Evolutionary conservation across 257 asterid genomes (phyloP), one percentile per base, ranked within the genome.

Genomic region (Rauvolfia tetraphylla): DNA sequence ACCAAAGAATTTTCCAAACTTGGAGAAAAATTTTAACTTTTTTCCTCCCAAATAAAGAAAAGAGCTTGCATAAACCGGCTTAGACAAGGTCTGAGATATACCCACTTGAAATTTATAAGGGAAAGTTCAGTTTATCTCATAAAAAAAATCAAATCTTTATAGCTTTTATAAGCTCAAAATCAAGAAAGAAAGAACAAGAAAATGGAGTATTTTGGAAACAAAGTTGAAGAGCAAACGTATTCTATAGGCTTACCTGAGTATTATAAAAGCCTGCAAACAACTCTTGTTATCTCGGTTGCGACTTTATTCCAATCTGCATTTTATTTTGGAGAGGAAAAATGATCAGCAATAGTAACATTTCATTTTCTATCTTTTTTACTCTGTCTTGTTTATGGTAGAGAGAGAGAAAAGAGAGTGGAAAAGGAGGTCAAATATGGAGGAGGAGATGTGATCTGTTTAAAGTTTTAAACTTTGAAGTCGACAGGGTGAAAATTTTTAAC

Each of bases 131-230:
- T 13, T 15, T 46, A 34, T 23, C 23, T 46, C 68, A 68, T 27
- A 69, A 77, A 78, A 69, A 77, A 78, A 48, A 78, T 71, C 72
- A 10, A 36, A 71, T 46, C 77, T 68, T 68, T 54, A 67, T 29
- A 36, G 29, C 27, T 48, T 51, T 71, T 22, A 44, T 1, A 18
- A 18, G 29, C 54, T 71, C 63, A 57, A 71, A 68, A 22, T 34
- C 56, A 54, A 56, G 38, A 57, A 71, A 34, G 10, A 1, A 23
- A n/a, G 1, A 69, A 2, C 5, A 14, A 51, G n/a, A 23, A 34
- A n/a, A n/a, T n/a, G n/a, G n/a, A 6, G 18, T 12, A 53, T 20
- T 29, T 2, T n/a, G 1, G 38, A 56, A 42, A 39, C 53, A 57
- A 29, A 58, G n/a, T n/a, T n/a, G 42, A 41, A 58, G 15, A 41